phyloP scores from a whole-genome alignment of 2,329 filamentous ascomycete genomes.

The Xenoacremonium recifei region DNA sequence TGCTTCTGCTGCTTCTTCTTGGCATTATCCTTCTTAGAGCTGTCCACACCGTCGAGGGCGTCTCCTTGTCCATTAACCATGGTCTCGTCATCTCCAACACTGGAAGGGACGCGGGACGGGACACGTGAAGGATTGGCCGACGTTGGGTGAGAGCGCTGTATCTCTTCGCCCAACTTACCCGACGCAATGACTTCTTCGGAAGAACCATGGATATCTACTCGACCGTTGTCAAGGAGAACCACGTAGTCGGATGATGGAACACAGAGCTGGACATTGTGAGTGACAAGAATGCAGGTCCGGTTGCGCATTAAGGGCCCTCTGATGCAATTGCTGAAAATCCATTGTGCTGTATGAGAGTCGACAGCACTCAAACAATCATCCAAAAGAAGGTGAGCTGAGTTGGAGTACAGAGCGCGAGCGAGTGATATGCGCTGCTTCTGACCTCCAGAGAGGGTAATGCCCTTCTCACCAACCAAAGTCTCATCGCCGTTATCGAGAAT shows the following conservation, averaged over 20 bases:
- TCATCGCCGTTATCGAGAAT: constrained; percentile 92
- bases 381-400: constrained; percentile 83
- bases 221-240: constrained; percentile 84
- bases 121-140: constrained; percentile 71
- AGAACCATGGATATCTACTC: constrained; percentile 72
- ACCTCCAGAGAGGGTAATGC: constrained; percentile 91
- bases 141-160: constrained; percentile 67
- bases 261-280: constrained; percentile 90
- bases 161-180: constrained; percentile 86
- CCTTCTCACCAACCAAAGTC: constrained; percentile 94
- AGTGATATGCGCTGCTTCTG: constrained; percentile 98
- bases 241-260: constrained; percentile 78
- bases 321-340: constrained; percentile 95
- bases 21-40: constrained; percentile 42
- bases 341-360: constrained; percentile 95
- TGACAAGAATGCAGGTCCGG: constrained; percentile 91
- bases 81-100: constrained; percentile 64
- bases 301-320: constrained; percentile 83
- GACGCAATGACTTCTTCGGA: constrained; percentile 76
- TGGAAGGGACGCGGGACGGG: constrained; percentile 76
- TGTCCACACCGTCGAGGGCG: constrained; percentile 43
- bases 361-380: constrained; percentile 97
- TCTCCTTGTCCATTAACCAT: constrained; percentile 50
- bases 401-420: constrained; percentile 95
- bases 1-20: constrained; percentile 47